Evolutionary conservation across 345 rosid species (phyloP).

Genomic region (Psidium friedrichsthalianum): DNA sequence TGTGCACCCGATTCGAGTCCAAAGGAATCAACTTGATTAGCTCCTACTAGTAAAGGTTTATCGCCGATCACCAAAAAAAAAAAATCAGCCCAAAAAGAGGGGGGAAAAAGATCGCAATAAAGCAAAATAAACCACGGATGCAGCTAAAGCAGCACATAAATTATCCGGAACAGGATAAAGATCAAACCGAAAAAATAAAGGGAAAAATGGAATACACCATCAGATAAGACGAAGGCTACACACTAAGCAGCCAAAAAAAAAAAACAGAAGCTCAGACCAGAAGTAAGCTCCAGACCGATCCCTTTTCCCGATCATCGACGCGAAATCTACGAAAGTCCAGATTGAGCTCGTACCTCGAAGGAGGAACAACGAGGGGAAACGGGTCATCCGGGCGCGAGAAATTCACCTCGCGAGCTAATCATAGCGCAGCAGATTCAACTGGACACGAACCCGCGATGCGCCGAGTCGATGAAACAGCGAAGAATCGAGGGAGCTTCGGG

Average conservation of each 20-base stretch:
- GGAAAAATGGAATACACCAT: not conserved
- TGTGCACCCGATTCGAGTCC: not conserved
- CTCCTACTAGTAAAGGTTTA: not conserved
- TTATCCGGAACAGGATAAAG: not conserved
- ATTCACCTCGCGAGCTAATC: not conserved
- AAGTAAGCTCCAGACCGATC: not conserved
- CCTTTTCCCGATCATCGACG: not conserved
- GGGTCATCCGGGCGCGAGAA: not conserved
- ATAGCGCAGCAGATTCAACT: not conserved
- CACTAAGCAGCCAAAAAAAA: not conserved
- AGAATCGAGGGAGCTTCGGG: not conserved
- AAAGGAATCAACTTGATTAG: not conserved
- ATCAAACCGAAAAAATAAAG: not conserved
- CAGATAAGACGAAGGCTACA: not conserved
- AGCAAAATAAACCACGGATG: not conserved
- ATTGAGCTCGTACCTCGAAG: not conserved
- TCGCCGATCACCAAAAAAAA: not conserved
- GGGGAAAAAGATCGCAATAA: not conserved
- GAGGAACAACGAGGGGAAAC: not conserved
- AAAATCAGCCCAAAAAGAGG: not conserved
- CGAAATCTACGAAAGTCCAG: not conserved
- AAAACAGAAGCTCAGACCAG: not conserved
- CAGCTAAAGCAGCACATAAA: not conserved
- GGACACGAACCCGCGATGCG: not conserved
- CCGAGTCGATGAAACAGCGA: not conserved